phyloP scores from a whole-genome alignment of 441 rosid genomes.

The Syzygium malaccense region DNA sequence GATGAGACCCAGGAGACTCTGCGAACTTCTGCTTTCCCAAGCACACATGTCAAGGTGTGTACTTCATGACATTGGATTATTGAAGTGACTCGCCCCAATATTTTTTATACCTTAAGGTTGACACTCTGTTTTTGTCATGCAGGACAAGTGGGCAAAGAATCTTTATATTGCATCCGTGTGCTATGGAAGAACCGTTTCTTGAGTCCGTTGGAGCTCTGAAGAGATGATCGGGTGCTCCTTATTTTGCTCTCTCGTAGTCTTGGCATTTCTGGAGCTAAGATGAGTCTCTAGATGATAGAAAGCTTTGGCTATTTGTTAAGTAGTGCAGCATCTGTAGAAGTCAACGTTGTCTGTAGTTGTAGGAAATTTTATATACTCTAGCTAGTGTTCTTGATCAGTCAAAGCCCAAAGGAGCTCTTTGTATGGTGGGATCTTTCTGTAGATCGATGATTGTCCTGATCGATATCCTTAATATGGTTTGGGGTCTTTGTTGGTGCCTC shows the following conservation, averaged over 20 bases:
- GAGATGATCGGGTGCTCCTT: background rate
- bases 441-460: background rate
- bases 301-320: background rate
- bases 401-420: background rate
- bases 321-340: background rate
- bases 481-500: background rate
- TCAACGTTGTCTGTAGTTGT: background rate
- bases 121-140: constrained; percentile 10
- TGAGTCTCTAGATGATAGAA: background rate
- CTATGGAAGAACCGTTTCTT: constrained; percentile 59
- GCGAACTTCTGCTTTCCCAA: constrained; percentile 88
- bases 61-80: background rate
- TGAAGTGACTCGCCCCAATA: background rate
- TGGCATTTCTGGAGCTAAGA: background rate
- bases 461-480: background rate
- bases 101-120: background rate
- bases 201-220: constrained; percentile 4
- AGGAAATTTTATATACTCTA: background rate
- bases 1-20: constrained; percentile 95
- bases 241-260: background rate
- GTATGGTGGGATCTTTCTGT: background rate
- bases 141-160: constrained; percentile 73
- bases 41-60: constrained; percentile 82
- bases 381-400: background rate
- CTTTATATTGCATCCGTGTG: constrained; percentile 52